phyloP scores from a whole-genome alignment of 1,139 yeast species.

The Debaryomyces psychrophilus region DNA sequence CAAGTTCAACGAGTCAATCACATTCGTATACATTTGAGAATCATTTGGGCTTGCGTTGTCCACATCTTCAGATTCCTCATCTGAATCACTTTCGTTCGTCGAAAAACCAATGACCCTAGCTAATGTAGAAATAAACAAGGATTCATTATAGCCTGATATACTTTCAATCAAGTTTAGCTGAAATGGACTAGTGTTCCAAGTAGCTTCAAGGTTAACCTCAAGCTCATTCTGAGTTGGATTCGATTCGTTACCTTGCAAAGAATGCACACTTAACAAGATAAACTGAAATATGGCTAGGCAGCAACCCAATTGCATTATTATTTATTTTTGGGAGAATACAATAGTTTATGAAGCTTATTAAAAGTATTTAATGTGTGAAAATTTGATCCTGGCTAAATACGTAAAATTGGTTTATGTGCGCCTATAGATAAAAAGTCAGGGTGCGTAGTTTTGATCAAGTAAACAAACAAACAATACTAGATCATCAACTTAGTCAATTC shows the following conservation, averaged over 20 bases:
- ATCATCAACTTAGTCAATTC: background rate
- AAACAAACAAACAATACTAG: constrained; percentile 15
- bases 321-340: background rate
- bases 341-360: background rate
- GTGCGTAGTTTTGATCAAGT: constrained; percentile 34
- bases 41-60: constrained; percentile 32
- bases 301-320: constrained; percentile 4
- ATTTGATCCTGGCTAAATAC: background rate
- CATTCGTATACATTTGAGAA: constrained; percentile 37
- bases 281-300: background rate
- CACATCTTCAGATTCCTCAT: constrained; percentile 30
- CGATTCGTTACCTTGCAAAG: background rate
- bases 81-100: constrained; percentile 24
- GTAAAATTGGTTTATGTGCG: background rate
- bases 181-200: constrained; percentile 35
- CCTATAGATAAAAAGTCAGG: background rate
- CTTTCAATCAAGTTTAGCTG: constrained; percentile 58
- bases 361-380: background rate
- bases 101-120: constrained; percentile 38
- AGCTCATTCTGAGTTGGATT: constrained; percentile 6
- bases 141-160: constrained; percentile 49
- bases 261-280: background rate
- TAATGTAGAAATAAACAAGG: constrained; percentile 52
- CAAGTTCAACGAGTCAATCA: constrained; percentile 33
- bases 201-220: constrained; percentile 18